Evolutionary conservation across 2,329 filamentous ascomycete genomes (phyloP), one percentile per base, ranked within the genome.

Genomic region (Samsoniella hepiali): DNA sequence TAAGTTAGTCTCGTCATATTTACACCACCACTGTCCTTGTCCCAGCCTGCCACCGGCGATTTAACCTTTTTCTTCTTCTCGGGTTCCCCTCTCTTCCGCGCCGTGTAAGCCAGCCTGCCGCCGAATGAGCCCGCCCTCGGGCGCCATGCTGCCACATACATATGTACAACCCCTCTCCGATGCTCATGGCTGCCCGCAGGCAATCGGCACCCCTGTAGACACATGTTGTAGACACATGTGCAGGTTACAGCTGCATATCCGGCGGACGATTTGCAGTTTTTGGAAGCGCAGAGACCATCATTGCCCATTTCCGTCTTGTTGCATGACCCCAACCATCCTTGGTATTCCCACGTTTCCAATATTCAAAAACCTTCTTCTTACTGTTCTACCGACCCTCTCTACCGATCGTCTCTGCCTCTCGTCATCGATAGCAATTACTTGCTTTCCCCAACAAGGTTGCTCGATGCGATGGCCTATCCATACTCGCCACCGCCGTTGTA

Each of bases 181-280:
- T 4, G 38, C 38, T 40, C 38, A 40, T 13, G 38, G 38, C 38
- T 13, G 38, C 38, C 38, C 34, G 34, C 38, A 40, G 13, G 38
- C 38, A 40, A 40, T 40, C 38, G 38, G 38, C 38, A 13, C 38
- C 15, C 38, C 38, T 40, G 38, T 13, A 15, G 38, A 40, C 38
- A 15, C 38, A 15, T 15, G 13, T 15, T 11, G 38, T 5, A 40
- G 38, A 40, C 11, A 40, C 11, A 40, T 40, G 38, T 50, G 47
- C 29, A 32, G 11, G 17, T 38, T 22, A 36, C 32, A 53, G 36
- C 34, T 42, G 53, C 36, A 40, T n/a, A 40, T 29, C 22, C 11
- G 32, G 5, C 53, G 53, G 53, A 29, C 53, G 13, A 31, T 56
- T 31, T 56, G 53, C 53, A 44, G 53, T 44, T 42, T 56, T 56